phyloP scores from a whole-genome alignment of 2,329 filamentous ascomycete genomes.

The Colletotrichum somersetense region DNA sequence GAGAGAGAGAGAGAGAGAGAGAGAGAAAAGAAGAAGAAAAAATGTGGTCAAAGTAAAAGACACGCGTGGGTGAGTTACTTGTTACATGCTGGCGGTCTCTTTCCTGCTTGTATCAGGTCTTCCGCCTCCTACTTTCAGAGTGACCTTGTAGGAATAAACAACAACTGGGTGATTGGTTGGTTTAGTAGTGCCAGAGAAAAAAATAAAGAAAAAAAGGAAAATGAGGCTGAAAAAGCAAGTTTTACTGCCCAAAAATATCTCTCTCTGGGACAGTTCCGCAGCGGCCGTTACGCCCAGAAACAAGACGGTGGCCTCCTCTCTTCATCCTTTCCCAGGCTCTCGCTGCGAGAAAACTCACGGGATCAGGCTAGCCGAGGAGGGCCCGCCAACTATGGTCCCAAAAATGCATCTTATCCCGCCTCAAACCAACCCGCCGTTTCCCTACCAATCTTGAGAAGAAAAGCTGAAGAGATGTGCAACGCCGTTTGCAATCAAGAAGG shows the following conservation, averaged over 20 bases:
- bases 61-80: slow-evolving; percentile 38
- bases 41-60: slow-evolving; percentile 24
- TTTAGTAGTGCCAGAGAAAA: slow-evolving; percentile 27
- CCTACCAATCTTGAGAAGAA: slow-evolving; percentile 42
- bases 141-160: slow-evolving; percentile 22
- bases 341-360: neutral
- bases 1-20: slow-evolving; percentile 9
- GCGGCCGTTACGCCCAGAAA: slow-evolving; percentile 40
- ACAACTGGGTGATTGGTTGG: slow-evolving; percentile 32
- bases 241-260: slow-evolving; percentile 29
- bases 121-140: slow-evolving; percentile 10
- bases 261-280: slow-evolving; percentile 28
- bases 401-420: slow-evolving; percentile 42
- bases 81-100: slow-evolving; percentile 37
- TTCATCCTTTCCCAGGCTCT: neutral
- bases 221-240: slow-evolving; percentile 33
- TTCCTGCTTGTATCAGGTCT: slow-evolving; percentile 34
- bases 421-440: slow-evolving; percentile 34
- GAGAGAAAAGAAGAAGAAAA: slow-evolving; percentile 4
- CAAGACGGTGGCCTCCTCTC: slow-evolving; percentile 27
- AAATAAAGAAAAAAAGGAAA: slow-evolving; percentile 14
- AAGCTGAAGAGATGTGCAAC: slow-evolving; percentile 37
- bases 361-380: slow-evolving; percentile 16
- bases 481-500: slow-evolving; percentile 33
- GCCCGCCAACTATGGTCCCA: slow-evolving; percentile 36